Evolutionary conservation across 305 asterid genomes (phyloP).

Genomic region (Solanum hybrid): DNA sequence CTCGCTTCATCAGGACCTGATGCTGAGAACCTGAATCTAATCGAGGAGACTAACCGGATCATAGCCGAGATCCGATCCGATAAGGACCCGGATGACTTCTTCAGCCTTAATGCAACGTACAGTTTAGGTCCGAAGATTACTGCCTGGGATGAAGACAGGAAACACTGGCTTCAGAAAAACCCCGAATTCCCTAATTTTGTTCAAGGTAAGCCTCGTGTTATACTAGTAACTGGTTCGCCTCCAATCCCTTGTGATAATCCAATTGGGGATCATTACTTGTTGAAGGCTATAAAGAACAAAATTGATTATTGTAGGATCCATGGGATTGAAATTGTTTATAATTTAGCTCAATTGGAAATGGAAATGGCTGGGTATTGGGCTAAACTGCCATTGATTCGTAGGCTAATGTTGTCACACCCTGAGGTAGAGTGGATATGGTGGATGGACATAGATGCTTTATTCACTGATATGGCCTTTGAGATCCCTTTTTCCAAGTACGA

Average conservation of each 20-base stretch:
- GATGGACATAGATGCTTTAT: slow-evolving; percentile 21
- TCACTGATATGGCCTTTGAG: slow-evolving; percentile 17
- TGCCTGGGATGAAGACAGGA: slow-evolving; percentile 10
- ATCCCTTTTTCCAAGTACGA: slow-evolving; percentile 13
- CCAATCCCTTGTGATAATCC: slow-evolving; percentile 17
- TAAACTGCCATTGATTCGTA: slow-evolving; percentile 16
- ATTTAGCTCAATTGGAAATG: slow-evolving; percentile 21
- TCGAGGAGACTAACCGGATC: slow-evolving; percentile 14
- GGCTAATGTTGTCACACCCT: slow-evolving; percentile 19
- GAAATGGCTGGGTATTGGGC: slow-evolving; percentile 22
- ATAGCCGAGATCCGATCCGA: slow-evolving; percentile 17
- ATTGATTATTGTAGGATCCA: slow-evolving; percentile 22
- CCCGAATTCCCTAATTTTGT: slow-evolving; percentile 6
- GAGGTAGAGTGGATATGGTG: slow-evolving; percentile 26
- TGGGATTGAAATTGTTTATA: slow-evolving; percentile 15
- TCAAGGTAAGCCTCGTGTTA: slow-evolving; percentile 10
- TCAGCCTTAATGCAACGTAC: not conserved
- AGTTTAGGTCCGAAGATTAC: slow-evolving; percentile 16
- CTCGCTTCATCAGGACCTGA: slow-evolving; percentile 9
- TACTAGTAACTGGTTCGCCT: slow-evolving; percentile 12
- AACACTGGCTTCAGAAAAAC: slow-evolving; percentile 9
- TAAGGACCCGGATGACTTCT: slow-evolving; percentile 2
- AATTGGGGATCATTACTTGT: slow-evolving; percentile 18
- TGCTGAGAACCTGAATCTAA: slow-evolving; percentile 7
- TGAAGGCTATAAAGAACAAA: slow-evolving; percentile 16